Evolutionary conservation across 2,329 filamentous ascomycete genomes (phyloP).

Genomic region (Talaromyces sp.): DNA sequence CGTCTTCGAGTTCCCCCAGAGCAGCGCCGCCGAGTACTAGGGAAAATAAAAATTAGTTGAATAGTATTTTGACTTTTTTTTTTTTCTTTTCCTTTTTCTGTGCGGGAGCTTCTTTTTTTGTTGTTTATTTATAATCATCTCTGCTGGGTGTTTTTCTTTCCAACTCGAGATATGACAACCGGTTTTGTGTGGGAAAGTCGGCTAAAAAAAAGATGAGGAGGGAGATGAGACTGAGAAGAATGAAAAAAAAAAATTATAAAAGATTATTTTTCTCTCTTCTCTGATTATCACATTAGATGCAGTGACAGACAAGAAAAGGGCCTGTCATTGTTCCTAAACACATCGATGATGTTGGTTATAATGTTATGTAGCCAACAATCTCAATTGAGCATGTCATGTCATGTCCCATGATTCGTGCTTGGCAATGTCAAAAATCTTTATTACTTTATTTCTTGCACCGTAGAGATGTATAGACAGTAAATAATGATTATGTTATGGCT

Average conservation of each 20-base stretch:
- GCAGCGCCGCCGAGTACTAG: conserved; percentile 73
- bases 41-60: conserved; percentile 17
- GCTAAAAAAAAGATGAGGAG: neutral
- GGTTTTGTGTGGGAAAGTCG: conserved; percentile 1
- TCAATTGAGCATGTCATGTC: conserved; percentile 15
- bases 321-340: neutral
- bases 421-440: conserved; percentile 16
- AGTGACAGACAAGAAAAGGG: too few relatives aligned
- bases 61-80: conserved; percentile 17
- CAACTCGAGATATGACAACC: conserved; percentile 1
- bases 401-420: neutral
- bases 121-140: conserved; percentile 11
- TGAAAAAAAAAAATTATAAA: neutral
- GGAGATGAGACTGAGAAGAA: conserved; percentile 5
- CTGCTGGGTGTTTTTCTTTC: conserved; percentile 8
- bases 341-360: neutral
- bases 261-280: neutral
- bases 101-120: conserved; percentile 14
- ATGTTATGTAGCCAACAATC: neutral
- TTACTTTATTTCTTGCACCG: neutral
- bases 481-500: neutral
- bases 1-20: conserved; percentile 97
- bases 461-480: neutral
- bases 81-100: conserved; percentile 21
- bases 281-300: neutral